Base-by-base conservation (phyloP, 805 yeast species). In the Lachancea thermotolerans region DNA sequence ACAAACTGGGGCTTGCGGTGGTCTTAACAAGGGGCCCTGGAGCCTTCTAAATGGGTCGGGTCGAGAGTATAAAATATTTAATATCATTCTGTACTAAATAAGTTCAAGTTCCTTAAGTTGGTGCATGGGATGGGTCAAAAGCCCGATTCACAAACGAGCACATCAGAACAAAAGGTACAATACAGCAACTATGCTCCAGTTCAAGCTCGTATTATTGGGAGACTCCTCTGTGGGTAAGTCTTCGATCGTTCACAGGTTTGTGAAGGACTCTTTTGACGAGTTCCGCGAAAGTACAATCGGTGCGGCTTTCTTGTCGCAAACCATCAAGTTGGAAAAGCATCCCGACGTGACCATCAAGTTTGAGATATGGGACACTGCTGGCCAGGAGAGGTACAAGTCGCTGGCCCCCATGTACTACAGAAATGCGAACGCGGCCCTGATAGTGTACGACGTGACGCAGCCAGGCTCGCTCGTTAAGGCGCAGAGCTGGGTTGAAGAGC, bases 291-390 rank as follows among this genome's bases (percentile, higher is more conserved):
- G 95, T 36, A 93, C 99, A 1, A 93, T 93, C 45, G 99, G 99
- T n/a, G 99, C 99, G 3, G 99, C 98, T 0, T 93, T 91, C 65
- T 75, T 93, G 34, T 87, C 97, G 14, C 95, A 89, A 61, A 80
- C 84, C 10, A 71, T 85, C 10, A 70, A 70, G 42, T 52, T 64
- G 12, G 52, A 51, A 28, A 51, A 54, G 33, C 49, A 50, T 28
- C 46, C 35, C 47, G 57, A 56, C 27, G 55, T 51, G 3, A 55
- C 60, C 3, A 63, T 74, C 28, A 80, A 78, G 55, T 73, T 81
- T 54, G 88, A 82, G 57, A 80, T 82, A 42, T 82, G 93, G 95
- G 99, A 91, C 62, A 91, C 99, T 11, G 99, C 99, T 0, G 99
- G 99, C 21, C 99, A 85, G 61, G 95, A 85, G 60, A 71, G 95